phyloP scores from a whole-genome alignment of 805 yeast genomes.

The Candida vaughaniae region DNA sequence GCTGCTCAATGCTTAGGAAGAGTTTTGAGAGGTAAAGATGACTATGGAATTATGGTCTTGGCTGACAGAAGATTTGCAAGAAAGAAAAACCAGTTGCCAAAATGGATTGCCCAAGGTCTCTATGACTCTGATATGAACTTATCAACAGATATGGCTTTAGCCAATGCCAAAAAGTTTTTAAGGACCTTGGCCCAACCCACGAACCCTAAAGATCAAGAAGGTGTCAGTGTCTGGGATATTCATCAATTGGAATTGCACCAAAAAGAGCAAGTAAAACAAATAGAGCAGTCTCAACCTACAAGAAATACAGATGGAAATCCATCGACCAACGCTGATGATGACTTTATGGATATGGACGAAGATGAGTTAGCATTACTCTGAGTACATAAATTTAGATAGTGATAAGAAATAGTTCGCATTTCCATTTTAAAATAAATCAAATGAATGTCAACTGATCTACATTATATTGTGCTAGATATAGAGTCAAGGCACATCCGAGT shows the following conservation, averaged over 20 bases:
- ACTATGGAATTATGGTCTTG: slow-evolving; percentile 96
- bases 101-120: slow-evolving; percentile 94
- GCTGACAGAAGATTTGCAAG: slow-evolving; percentile 92
- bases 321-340: slow-evolving; percentile 23
- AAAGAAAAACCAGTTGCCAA: slow-evolving; percentile 86
- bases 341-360: slow-evolving; percentile 47
- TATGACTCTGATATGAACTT: slow-evolving; percentile 87
- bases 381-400: too few species aligned
- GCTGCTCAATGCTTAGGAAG: slow-evolving; percentile 99
- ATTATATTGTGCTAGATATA: slow-evolving; percentile 17
- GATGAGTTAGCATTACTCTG: slow-evolving; percentile 41
- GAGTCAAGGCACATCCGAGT: slow-evolving; percentile 17
- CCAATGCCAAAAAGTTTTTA: slow-evolving; percentile 88
- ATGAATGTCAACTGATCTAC: slow-evolving; percentile 11
- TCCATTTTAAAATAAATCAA: too few species aligned
- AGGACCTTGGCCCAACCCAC: slow-evolving; percentile 94
- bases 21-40: slow-evolving; percentile 96
- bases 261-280: slow-evolving; percentile 39
- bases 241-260: slow-evolving; percentile 66
- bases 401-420: too few species aligned
- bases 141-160: slow-evolving; percentile 96
- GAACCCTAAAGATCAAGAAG: slow-evolving; percentile 86
- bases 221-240: slow-evolving; percentile 88
- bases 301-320: slow-evolving; percentile 10
- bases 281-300: slow-evolving; percentile 12